Evolutionary conservation across 2,329 filamentous ascomycete species (phyloP).

Genomic region (Alternaria sp.): DNA sequence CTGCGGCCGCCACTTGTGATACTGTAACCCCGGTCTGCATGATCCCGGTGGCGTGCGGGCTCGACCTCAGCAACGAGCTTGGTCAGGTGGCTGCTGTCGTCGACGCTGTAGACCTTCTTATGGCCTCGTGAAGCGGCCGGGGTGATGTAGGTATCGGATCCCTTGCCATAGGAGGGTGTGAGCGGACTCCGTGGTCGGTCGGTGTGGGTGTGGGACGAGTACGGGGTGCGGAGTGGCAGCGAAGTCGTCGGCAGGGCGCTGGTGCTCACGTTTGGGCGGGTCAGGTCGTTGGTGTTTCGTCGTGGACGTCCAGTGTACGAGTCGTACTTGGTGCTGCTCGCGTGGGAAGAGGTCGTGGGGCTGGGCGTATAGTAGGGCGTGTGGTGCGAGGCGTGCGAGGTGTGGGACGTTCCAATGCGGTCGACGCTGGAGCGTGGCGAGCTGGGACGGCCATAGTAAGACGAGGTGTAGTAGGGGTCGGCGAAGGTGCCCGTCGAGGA

Average conservation of each 20-base stretch:
- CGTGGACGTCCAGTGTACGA: slow-evolving; percentile 55
- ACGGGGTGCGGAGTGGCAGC: slow-evolving; percentile 43
- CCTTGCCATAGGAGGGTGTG: slow-evolving; percentile 41
- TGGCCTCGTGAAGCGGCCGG: slow-evolving; percentile 44
- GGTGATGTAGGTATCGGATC: slow-evolving; percentile 48
- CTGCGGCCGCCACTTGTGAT: slow-evolving; percentile 40
- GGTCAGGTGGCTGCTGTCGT: slow-evolving; percentile 50
- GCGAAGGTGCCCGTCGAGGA: slow-evolving; percentile 48
- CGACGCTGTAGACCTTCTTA: slow-evolving; percentile 58
- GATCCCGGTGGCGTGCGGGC: slow-evolving; percentile 37
- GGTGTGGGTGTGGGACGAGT: slow-evolving; percentile 27
- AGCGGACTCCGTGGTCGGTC: slow-evolving; percentile 53
- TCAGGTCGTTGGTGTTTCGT: slow-evolving; percentile 51
- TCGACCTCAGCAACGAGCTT: slow-evolving; percentile 49
- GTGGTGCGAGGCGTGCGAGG: slow-evolving; percentile 31
- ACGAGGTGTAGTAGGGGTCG: slow-evolving; percentile 42
- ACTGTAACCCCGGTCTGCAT: slow-evolving; percentile 28
- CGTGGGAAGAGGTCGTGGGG: slow-evolving; percentile 36
- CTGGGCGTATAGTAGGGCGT: slow-evolving; percentile 31
- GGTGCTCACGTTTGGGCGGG: slow-evolving; percentile 45
- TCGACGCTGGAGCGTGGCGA: slow-evolving; percentile 47
- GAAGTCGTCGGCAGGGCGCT: slow-evolving; percentile 32
- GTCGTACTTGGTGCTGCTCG: slow-evolving; percentile 48
- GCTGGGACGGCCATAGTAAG: slow-evolving; percentile 38
- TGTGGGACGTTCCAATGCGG: slow-evolving; percentile 23